Base-by-base conservation (phyloP, 495 filamentous ascomycete species). In the Aspergillus haitiensis region DNA sequence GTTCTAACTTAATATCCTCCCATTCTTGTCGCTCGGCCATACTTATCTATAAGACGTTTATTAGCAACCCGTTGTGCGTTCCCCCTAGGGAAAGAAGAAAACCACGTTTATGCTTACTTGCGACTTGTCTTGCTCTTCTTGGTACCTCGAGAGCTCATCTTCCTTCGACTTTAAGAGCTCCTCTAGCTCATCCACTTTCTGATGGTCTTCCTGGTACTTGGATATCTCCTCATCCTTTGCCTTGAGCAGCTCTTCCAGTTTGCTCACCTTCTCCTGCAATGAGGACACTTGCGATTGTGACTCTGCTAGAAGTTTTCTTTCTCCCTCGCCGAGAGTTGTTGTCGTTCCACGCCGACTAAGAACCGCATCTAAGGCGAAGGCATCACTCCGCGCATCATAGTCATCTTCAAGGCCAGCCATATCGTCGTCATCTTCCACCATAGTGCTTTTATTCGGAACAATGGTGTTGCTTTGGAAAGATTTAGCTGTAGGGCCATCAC, bases 401-500 rank as follows among this genome's bases (percentile, higher is more conserved):
- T 89, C 86, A 56, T 88, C 88, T 16, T 85, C 83, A 12, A 64
- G 69, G 1, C 78, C 79, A 50, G 73, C 81, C 56, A 75, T 77
- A 64, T 92, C 88, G 61, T 95, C 93, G 61, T 96, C 94, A 72
- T 98, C 94, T 70, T 98, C 94, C 13, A 98, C 89, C 88, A 98
- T 92, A 0, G 92, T 98, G 64, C 93, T 95, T 74, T 98, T 98
- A 65, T 96, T 98, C 6, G 94, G 95, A 27, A 97, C 87, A 61
- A 98, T 95, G 0, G 90, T 97, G 66, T 94, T 97, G 67, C 89
- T 93, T 72, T 98, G 93, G 63, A 96, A 97, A 42, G 90, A 89
- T 64, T 95, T 97, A 13, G 91, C 86, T 45, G 88, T 83, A 2
- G 92, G 94, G 3, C 72, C 75, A 15, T 76, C 75, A n/a, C 77